phyloP scores from a whole-genome alignment of 768 basidiomycete species.

The Suillus tomentosus region DNA sequence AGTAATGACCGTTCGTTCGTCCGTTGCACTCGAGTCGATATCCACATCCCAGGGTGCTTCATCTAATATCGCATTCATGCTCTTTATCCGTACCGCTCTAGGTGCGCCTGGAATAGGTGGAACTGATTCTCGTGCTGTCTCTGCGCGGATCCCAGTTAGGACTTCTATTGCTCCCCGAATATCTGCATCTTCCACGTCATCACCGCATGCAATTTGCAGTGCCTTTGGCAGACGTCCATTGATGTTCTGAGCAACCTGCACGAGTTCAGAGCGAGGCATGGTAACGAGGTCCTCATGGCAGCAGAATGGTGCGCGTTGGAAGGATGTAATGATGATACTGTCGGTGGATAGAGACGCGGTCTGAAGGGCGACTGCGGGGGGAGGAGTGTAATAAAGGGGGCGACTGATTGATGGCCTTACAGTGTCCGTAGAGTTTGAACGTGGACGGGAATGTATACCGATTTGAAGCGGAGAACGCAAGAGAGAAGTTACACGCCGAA shows the following conservation, averaged over 20 bases:
- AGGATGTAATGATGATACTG: conserved; percentile 63
- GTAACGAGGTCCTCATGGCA: conserved; percentile 73
- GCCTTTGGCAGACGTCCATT: conserved; percentile 58
- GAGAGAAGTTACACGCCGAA: conserved; percentile 10
- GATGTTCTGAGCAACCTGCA: conserved; percentile 52
- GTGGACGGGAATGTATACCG: conserved; percentile 13
- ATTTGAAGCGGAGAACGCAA: conserved; percentile 23
- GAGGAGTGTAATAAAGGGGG: conserved; percentile 5
- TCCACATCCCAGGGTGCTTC: conserved; percentile 12
- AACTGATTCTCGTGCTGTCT: background rate
- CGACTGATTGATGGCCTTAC: conserved; percentile 11
- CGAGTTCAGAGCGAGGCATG: conserved; percentile 58
- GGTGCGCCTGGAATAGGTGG: background rate
- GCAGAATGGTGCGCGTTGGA: conserved; percentile 63
- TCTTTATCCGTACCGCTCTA: background rate
- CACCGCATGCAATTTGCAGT: conserved; percentile 48
- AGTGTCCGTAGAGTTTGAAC: conserved; percentile 22
- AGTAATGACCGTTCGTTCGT: conserved; percentile 16
- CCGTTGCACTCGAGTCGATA: conserved; percentile 10
- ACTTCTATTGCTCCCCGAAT: conserved; percentile 61
- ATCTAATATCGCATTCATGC: background rate
- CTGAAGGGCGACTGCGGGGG: conserved; percentile 57
- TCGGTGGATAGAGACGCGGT: conserved; percentile 51
- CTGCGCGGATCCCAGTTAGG: conserved; percentile 54
- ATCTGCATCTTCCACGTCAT: conserved; percentile 41